A percentile compares a stretch with the other conserved stretches of the same genome.
Evolutionary conservation across 208 protist species (phyloP).

Genomic region (Strigomonas culicis): DNA sequence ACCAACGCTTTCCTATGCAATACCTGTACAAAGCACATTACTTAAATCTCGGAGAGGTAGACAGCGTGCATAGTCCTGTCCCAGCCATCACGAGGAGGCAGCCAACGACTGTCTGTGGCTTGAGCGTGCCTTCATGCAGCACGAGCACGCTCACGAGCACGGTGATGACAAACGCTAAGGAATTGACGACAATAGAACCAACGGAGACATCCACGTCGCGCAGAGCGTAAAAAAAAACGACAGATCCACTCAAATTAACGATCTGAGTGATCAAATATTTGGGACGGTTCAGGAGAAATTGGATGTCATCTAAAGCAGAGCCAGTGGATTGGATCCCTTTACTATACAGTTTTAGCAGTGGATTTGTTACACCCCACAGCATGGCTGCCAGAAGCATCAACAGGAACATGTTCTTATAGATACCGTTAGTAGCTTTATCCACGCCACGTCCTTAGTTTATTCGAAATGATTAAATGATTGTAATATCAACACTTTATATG

Average conservation of each 20-base stretch:
- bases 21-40: neutral
- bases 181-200: conserved; percentile 79
- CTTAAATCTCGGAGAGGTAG: conserved; percentile 17
- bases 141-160: conserved; percentile 67
- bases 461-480: neutral
- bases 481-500: neutral
- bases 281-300: conserved; percentile 54
- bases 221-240: conserved; percentile 75
- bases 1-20: neutral
- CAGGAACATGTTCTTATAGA: conserved; percentile 32
- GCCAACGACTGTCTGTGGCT: conserved; percentile 34
- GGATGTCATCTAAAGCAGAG: conserved; percentile 52
- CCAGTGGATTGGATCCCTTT: conserved; percentile 49
- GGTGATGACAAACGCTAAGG: conserved; percentile 82
- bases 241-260: conserved; percentile 64
- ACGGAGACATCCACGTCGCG: conserved; percentile 75
- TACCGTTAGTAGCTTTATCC: neutral
- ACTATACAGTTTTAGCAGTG: conserved; percentile 78
- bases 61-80: conserved; percentile 66
- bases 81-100: conserved; percentile 65
- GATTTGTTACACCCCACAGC: conserved; percentile 85
- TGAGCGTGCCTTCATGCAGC: conserved; percentile 53
- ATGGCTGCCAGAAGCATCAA: conserved; percentile 68
- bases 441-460: neutral
- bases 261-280: conserved; percentile 71